Evolutionary conservation across 208 protist species (phyloP).

Genomic region (Leishmania turanica): DNA sequence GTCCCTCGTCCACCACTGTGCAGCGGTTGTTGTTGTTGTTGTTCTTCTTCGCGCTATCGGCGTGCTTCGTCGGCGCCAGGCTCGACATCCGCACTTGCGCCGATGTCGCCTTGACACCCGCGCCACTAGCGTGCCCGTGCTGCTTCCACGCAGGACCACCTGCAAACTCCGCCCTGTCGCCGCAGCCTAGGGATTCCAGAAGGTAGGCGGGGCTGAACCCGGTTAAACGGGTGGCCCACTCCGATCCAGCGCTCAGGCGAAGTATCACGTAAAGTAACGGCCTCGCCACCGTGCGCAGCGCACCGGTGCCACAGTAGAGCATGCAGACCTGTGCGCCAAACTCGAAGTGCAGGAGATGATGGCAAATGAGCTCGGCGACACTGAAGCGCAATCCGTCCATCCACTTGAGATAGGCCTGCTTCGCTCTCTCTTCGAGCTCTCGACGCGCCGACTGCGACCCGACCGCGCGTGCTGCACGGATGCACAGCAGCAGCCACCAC

Average conservation of each 20-base stretch:
- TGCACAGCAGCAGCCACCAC: conserved; percentile 22
- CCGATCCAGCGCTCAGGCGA: neutral
- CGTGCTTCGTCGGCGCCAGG: neutral
- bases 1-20: conserved; percentile 39
- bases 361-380: neutral
- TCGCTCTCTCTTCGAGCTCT: neutral
- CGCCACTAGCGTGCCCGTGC: neutral
- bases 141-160: conserved; percentile 22
- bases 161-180: neutral
- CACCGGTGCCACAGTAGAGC: conserved; percentile 21
- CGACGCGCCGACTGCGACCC: conserved; percentile 20
- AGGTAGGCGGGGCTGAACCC: conserved; percentile 6
- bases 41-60: conserved; percentile 13
- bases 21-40: conserved; percentile 28
- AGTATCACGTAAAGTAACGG: conserved; percentile 14
- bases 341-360: neutral
- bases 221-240: conserved; percentile 4
- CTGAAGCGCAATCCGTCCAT: conserved; percentile 19
- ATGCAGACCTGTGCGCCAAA: conserved; percentile 16
- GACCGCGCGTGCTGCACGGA: conserved; percentile 12
- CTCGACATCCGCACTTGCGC: conserved; percentile 11
- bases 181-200: neutral
- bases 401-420: conserved; percentile 8
- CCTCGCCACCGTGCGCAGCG: conserved; percentile 11
- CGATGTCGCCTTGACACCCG: conserved; percentile 2